phyloP scores from a whole-genome alignment of 192 early-diverging fungal species.

The Obelidium mucronatum region DNA sequence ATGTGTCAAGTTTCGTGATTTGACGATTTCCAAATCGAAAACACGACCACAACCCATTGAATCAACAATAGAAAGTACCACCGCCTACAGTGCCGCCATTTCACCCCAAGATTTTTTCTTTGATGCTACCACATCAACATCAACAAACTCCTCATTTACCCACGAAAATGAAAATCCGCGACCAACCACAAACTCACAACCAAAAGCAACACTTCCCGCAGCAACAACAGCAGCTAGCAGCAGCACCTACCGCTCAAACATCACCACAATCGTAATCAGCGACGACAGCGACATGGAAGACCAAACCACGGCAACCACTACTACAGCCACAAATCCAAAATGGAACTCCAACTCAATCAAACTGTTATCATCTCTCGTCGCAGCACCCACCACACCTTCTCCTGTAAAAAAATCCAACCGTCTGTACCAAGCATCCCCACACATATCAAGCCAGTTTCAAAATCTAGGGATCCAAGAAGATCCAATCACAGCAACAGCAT shows the following conservation, averaged over 20 bases:
- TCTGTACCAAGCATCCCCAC: neutral
- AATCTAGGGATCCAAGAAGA: neutral
- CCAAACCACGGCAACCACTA: too few species aligned
- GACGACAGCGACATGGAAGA: neutral
- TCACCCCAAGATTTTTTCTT: too few species aligned
- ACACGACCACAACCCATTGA: too few species aligned
- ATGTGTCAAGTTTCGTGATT: neutral
- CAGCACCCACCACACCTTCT: neutral
- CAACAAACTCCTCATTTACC: neutral
- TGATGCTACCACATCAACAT: too few species aligned
- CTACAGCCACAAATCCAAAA: neutral
- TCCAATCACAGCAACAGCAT: too few species aligned
- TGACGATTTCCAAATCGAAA: neutral
- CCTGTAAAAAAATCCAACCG: neutral
- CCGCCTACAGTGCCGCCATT: too few species aligned
- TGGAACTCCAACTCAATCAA: neutral
- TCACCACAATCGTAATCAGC: constrained; percentile 4
- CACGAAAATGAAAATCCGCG: too few species aligned
- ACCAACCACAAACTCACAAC: too few species aligned
- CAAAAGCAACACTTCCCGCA: too few species aligned
- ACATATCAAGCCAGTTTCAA: neutral
- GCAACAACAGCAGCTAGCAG: too few species aligned
- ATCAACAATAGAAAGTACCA: too few species aligned
- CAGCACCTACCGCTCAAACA: too few species aligned
- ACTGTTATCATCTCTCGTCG: neutral